Conservation (phyloP, 306 rosid genomes). For the Castanopsis chinensis region DNA sequence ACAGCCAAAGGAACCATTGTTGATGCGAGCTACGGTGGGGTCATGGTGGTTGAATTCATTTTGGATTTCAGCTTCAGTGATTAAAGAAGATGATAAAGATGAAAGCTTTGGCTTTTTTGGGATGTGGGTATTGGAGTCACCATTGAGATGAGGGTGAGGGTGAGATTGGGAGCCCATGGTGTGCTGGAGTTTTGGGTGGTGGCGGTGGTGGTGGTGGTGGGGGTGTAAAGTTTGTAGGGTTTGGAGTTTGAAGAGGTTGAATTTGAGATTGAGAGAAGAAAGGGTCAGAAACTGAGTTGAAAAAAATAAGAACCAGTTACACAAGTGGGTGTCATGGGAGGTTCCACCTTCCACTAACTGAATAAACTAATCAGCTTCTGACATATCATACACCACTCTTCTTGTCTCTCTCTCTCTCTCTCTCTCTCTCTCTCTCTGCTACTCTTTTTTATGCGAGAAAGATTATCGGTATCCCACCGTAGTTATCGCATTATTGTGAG, state of each 20-base stretch:
- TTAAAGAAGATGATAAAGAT: conserved; percentile 20
- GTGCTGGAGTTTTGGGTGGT: conserved; percentile 9
- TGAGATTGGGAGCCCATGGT: conserved; percentile 36
- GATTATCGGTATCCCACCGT: no score
- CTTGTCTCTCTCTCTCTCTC: no score
- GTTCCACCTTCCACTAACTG: not conserved
- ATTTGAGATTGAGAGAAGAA: not conserved
- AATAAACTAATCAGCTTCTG: no score
- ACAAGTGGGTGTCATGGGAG: conserved; percentile 22
- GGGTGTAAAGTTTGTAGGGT: not conserved
- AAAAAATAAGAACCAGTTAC: not conserved
- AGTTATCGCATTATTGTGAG: no score
- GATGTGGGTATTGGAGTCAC: conserved; percentile 41
- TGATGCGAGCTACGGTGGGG: conserved; percentile 67
- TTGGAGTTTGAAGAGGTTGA: not conserved
- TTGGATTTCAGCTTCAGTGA: conserved; percentile 54
- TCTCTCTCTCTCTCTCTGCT: no score
- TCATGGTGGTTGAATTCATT: conserved; percentile 81
- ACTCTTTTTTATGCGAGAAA: no score
- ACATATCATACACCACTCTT: no score
- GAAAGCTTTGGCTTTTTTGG: conserved; percentile 61
- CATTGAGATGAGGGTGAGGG: conserved; percentile 38
- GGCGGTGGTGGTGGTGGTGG: not conserved
- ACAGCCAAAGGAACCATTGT: conserved; percentile 91
- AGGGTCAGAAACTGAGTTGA: not conserved